Evolutionary conservation across 2,329 filamentous ascomycete species (phyloP).

Genomic region (Colletotrichum sp.): DNA sequence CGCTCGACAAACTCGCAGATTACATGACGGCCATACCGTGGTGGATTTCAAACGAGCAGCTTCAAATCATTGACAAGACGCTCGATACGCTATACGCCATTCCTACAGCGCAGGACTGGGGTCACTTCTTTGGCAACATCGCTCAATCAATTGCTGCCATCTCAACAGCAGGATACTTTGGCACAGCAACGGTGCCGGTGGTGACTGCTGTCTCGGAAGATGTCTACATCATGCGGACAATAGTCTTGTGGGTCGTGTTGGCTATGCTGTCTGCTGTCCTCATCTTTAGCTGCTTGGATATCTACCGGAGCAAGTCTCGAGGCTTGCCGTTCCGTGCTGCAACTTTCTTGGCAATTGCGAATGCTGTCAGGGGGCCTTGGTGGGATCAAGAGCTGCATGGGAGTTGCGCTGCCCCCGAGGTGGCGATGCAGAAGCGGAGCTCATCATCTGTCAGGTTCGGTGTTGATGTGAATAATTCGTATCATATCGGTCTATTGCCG

Average conservation of each 20-base stretch:
- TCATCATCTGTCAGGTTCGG: background rate
- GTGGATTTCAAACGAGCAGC: background rate
- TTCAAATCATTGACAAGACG: background rate
- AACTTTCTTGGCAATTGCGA: slow-evolving; percentile 2
- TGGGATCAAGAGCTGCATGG: slow-evolving; percentile 1
- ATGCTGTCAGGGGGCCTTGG: background rate
- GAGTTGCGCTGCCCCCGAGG: background rate
- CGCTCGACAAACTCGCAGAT: background rate
- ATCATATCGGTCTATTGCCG: background rate
- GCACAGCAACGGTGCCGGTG: background rate
- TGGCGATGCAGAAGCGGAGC: background rate
- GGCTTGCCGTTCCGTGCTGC: background rate
- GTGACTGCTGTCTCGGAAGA: background rate
- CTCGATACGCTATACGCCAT: background rate
- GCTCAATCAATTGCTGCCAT: background rate
- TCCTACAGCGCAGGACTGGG: background rate
- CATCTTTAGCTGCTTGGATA: background rate
- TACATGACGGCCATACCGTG: slow-evolving; percentile 1
- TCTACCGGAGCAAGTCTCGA: slow-evolving; percentile 2
- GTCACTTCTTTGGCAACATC: slow-evolving; percentile 2
- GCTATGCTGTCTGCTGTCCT: background rate
- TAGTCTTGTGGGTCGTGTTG: background rate
- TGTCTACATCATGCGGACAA: background rate
- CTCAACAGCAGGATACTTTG: background rate
- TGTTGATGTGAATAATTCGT: background rate